These are phyloP conservation scores for Lepraria neglecta DNA, from an alignment of 495 filamentous ascomycete genomes.

Conservation along the genomic window DNA sequence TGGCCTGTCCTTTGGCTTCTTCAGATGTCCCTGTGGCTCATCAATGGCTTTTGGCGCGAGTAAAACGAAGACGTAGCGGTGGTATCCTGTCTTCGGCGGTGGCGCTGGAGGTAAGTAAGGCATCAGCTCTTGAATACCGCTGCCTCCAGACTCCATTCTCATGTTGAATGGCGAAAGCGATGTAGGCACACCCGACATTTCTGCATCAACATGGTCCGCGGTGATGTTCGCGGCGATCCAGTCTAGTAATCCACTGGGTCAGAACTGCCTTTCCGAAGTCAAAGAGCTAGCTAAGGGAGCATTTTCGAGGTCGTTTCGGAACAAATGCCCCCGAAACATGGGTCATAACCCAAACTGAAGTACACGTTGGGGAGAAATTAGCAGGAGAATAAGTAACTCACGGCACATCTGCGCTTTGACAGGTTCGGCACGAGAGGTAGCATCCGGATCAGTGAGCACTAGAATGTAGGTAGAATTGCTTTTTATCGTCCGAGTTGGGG, in stretches of 20 bases:
- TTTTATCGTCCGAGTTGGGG: slow-evolving; percentile 19
- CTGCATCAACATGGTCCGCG: slow-evolving; percentile 21
- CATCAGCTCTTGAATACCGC: slow-evolving; percentile 41
- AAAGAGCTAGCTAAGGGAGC: too few species aligned
- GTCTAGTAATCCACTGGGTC: slow-evolving; percentile 26
- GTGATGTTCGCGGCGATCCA: slow-evolving; percentile 53
- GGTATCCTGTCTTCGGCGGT: slow-evolving; percentile 58
- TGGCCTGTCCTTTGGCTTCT: slow-evolving; percentile 51
- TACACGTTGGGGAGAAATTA: too few species aligned
- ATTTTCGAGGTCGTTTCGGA: too few species aligned
- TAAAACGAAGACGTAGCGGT: slow-evolving; percentile 61
- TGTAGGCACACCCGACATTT: slow-evolving; percentile 19
- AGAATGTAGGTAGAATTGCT: slow-evolving; percentile 37
- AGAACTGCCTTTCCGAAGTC: too few species aligned
- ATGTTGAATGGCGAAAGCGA: slow-evolving; percentile 16
- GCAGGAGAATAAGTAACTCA: too few species aligned
- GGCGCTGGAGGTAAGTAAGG: slow-evolving; percentile 56
- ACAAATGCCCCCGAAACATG: too few species aligned
- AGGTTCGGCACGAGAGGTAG: slow-evolving; percentile 56
- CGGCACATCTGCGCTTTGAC: slow-evolving; percentile 65
- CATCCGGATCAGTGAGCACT: slow-evolving; percentile 63
- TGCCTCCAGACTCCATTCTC: not conserved
- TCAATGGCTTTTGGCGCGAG: slow-evolving; percentile 40
- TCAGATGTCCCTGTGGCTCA: slow-evolving; percentile 33
- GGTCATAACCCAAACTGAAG: too few species aligned